These are phyloP conservation scores for Penicillium cataractarum DNA, from an alignment of 495 filamentous ascomycete species.

Conservation along the genomic window DNA sequence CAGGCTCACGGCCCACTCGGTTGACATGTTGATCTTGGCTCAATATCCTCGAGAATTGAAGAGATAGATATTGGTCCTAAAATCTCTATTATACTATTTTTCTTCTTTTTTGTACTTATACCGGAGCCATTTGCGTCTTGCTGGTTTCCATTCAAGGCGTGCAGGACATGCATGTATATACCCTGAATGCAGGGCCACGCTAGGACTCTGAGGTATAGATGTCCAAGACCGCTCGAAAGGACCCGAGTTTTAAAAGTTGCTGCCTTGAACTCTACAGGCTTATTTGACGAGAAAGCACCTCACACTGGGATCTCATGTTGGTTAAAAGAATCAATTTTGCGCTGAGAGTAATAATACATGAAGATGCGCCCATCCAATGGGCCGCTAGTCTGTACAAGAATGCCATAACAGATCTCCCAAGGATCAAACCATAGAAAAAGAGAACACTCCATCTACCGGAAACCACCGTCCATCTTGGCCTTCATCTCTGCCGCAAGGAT, in stretches of 20 bases:
- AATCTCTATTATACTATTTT: background rate
- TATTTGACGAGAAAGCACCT: no score
- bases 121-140: background rate
- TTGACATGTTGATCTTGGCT: background rate
- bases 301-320: no score
- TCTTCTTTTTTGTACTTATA: background rate
- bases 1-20: background rate
- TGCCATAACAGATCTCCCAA: slow-evolving; percentile 13
- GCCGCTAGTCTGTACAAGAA: slow-evolving; percentile 27
- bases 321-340: slow-evolving; percentile 21
- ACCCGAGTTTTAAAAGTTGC: background rate
- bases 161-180: background rate
- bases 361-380: slow-evolving; percentile 15
- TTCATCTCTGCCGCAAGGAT: slow-evolving; percentile 58
- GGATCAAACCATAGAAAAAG: background rate
- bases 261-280: no score
- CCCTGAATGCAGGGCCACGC: background rate
- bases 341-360: slow-evolving; percentile 36
- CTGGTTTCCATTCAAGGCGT: background rate
- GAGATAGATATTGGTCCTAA: background rate
- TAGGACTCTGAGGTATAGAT: background rate
- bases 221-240: background rate
- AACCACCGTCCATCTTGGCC: slow-evolving; percentile 29
- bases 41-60: background rate
- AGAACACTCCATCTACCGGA: slow-evolving; percentile 8